Evolutionary conservation across 208 protist genomes (phyloP).

Genomic region (Trypanosoma cruzi): DNA sequence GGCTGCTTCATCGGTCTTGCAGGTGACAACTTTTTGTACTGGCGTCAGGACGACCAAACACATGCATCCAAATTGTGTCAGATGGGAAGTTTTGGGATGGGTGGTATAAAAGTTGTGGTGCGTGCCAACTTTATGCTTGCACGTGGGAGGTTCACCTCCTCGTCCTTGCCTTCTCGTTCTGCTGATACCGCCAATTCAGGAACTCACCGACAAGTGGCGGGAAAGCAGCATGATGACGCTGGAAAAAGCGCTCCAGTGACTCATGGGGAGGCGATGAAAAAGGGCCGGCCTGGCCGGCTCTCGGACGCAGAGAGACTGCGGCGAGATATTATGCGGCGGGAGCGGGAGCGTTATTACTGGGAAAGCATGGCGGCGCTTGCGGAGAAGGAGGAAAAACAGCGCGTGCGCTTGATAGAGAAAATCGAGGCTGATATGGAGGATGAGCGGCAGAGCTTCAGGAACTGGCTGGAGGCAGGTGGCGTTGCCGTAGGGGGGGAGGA

Average conservation of each 20-base stretch:
- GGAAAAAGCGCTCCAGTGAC: too few species aligned
- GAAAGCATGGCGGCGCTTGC: slow-evolving; percentile 36
- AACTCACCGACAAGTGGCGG: background rate
- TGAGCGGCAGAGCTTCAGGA: slow-evolving; percentile 20
- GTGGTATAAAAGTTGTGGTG: slow-evolving; percentile 46
- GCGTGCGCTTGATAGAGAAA: slow-evolving; percentile 37
- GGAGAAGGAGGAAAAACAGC: slow-evolving; percentile 37
- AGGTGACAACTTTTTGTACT: slow-evolving; percentile 76
- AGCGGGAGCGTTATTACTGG: slow-evolving; percentile 29
- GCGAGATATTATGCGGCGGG: slow-evolving; percentile 50
- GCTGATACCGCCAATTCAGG: background rate
- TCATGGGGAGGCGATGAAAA: background rate
- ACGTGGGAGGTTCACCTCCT: background rate
- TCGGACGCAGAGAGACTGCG: slow-evolving; percentile 39
- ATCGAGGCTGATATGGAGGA: slow-evolving; percentile 24
- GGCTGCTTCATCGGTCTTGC: slow-evolving; percentile 84
- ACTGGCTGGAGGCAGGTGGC: slow-evolving; percentile 6
- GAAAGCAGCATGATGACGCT: too few species aligned
- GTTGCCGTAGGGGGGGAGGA: slow-evolving; percentile 27
- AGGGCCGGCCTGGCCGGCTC: slow-evolving; percentile 10
- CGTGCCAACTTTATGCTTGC: slow-evolving; percentile 54
- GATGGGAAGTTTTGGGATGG: slow-evolving; percentile 63
- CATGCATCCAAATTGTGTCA: slow-evolving; percentile 73
- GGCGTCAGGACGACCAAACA: slow-evolving; percentile 50
- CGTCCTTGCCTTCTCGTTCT: background rate